Percentiles rank a stretch among this genome's conserved stretches.
These are phyloP conservation scores for Warburgia ugandensis DNA, from an alignment of 164 flowering plant species.

Conservation along the genomic window DNA sequence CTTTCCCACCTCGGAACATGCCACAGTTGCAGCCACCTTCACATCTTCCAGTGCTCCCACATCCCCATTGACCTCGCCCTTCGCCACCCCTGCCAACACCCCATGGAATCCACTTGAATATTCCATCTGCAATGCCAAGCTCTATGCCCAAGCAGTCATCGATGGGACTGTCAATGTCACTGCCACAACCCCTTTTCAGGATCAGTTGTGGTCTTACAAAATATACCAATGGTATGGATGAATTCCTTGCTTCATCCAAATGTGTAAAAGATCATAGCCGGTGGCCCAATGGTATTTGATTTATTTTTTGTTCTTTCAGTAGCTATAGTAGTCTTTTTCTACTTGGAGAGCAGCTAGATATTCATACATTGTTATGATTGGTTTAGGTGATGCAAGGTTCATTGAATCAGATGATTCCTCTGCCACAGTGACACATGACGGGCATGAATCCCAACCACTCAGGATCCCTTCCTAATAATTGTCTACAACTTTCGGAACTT, in stretches of 20 bases:
- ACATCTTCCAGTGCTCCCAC: constrained; percentile 54
- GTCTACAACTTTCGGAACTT: constrained; percentile 42
- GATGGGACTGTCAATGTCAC: constrained; percentile 25
- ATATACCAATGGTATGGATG: too few relatives aligned
- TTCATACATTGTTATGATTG: neutral
- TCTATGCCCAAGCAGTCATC: constrained; percentile 43
- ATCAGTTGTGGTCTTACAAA: too few relatives aligned
- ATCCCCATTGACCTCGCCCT: constrained; percentile 75
- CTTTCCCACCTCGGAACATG: constrained; percentile 52
- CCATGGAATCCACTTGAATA: constrained; percentile 39
- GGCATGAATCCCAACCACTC: constrained; percentile 77
- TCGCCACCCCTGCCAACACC: constrained; percentile 58
- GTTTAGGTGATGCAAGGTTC: constrained; percentile 69
- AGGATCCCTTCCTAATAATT: constrained; percentile 37
- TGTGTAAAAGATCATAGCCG: too few relatives aligned
- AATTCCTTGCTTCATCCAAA: too few relatives aligned
- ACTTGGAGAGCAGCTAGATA: neutral
- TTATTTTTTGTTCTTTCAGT: neutral
- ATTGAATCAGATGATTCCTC: constrained; percentile 67
- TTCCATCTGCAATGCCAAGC: constrained; percentile 47
- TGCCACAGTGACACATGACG: constrained; percentile 71
- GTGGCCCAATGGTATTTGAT: constrained; percentile 58
- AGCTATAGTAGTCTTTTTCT: neutral
- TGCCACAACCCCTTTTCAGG: constrained; percentile 30
- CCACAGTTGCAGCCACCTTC: constrained; percentile 71